These are phyloP conservation scores for Aspergillus arachidicola DNA, from an alignment of 2,329 filamentous ascomycete species.

Conservation along the genomic window DNA sequence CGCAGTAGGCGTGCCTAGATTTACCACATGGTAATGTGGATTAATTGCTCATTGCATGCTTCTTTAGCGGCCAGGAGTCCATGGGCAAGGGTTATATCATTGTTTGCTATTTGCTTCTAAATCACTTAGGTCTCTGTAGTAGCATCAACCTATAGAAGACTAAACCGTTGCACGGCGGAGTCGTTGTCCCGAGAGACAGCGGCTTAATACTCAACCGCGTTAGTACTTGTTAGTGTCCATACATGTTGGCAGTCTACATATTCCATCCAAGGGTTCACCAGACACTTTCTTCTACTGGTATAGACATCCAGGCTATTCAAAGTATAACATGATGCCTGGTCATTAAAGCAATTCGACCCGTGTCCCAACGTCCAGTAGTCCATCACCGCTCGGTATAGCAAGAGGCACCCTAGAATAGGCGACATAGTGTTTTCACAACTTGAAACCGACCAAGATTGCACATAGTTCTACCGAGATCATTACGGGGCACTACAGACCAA, in stretches of 20 bases:
- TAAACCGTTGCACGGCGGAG: not conserved
- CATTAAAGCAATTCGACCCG: not conserved
- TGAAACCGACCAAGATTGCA: not conserved
- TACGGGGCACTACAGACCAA: constrained; percentile 1
- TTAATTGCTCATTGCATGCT: constrained; percentile 12
- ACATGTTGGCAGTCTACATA: constrained; percentile 1
- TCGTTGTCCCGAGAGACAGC: not conserved
- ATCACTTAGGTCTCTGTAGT: constrained; percentile 4
- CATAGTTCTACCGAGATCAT: not conserved
- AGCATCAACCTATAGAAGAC: constrained; percentile 7
- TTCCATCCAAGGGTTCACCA: not conserved
- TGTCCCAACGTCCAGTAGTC: not conserved
- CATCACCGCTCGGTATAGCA: not conserved
- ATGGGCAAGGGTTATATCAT: constrained; percentile 13
- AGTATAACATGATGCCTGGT: too few relatives aligned
- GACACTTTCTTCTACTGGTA: not conserved
- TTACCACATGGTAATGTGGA: not conserved
- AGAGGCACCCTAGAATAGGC: not conserved
- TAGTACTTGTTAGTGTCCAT: not conserved
- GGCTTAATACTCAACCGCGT: constrained; percentile 3
- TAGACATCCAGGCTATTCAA: not conserved
- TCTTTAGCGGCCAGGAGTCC: constrained; percentile 15
- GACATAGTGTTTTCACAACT: not conserved
- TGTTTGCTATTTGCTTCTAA: constrained; percentile 4
- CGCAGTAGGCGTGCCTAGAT: constrained; percentile 4